Conservation (phyloP, 208 protist genomes). For the Leishmania martiniquensis region DNA sequence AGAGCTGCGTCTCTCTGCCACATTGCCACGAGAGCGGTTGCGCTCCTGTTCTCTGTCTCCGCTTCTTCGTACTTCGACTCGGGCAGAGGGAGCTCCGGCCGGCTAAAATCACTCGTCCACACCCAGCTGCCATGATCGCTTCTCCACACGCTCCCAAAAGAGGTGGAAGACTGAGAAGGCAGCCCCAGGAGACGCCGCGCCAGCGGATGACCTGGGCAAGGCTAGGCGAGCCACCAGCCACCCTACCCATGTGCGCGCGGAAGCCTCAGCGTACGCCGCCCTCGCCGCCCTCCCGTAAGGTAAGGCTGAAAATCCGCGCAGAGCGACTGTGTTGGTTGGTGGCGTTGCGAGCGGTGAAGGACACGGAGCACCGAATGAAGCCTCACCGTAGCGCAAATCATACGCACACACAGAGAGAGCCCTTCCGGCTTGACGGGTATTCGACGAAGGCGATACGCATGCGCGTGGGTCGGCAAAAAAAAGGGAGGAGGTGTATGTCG, state of each 20-base stretch:
- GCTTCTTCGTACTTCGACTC: conserved; percentile 5
- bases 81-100: neutral
- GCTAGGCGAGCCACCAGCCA: conserved; percentile 29
- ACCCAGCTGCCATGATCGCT: conserved; percentile 1
- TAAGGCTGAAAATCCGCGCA: conserved; percentile 28
- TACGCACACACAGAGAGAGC: neutral
- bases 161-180: conserved; percentile 16
- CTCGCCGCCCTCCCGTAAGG: neutral
- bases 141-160: conserved; percentile 25
- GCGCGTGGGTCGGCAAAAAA: neutral
- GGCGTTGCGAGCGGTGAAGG: neutral
- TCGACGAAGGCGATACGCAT: neutral
- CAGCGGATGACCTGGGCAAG: no score
- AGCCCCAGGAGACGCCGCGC: no score
- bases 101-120: conserved; percentile 13
- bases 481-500: no score
- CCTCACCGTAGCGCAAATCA: neutral
- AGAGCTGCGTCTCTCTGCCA: neutral
- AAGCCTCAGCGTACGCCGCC: conserved; percentile 10
- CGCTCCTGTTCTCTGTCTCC: neutral
- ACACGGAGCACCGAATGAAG: no score
- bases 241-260: conserved; percentile 30
- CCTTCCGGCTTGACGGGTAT: neutral
- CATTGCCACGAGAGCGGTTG: neutral
- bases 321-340: neutral